These are phyloP conservation scores for Plicaturopsis crispa DNA, from an alignment of 768 basidiomycete genomes.

Conservation along the genomic window DNA sequence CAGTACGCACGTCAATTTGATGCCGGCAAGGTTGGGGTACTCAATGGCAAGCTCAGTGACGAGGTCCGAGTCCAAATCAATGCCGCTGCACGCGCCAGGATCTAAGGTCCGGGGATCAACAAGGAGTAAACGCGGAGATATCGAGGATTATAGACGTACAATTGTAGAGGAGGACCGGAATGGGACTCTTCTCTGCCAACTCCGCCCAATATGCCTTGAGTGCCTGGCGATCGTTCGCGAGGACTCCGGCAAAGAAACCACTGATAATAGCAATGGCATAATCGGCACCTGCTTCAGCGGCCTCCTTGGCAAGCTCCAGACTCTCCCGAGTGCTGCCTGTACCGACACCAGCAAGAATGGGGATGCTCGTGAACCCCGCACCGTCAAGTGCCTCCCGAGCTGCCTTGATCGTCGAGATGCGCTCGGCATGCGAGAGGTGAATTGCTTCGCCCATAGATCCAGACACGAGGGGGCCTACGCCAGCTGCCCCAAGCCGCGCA, in stretches of 20 bases:
- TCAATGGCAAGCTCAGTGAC: constrained; percentile 73
- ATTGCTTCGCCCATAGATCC: constrained; percentile 87
- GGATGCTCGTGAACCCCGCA: constrained; percentile 47
- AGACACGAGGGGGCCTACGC: constrained; percentile 63
- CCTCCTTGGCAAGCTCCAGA: constrained; percentile 64
- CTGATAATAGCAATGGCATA: constrained; percentile 79
- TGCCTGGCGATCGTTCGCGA: constrained; percentile 53
- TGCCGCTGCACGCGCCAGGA: constrained; percentile 82
- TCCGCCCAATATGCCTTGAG: constrained; percentile 76
- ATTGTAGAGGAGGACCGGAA: constrained; percentile 87
- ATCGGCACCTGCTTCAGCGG: constrained; percentile 82
- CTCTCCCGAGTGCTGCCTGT: constrained; percentile 80
- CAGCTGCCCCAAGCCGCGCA: constrained; percentile 52
- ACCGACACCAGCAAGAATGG: constrained; percentile 80
- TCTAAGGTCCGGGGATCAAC: constrained; percentile 32
- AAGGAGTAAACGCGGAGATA: constrained; percentile 5
- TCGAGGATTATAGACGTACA: constrained; percentile 40
- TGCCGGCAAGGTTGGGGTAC: constrained; percentile 73
- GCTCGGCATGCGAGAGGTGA: constrained; percentile 64
- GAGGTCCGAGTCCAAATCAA: constrained; percentile 86
- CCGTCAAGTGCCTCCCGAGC: constrained; percentile 68
- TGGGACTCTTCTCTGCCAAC: constrained; percentile 70
- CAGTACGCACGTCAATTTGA: constrained; percentile 76
- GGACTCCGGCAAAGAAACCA: constrained; percentile 80
- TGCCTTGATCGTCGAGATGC: constrained; percentile 52